A percentile compares a stretch with the other conserved stretches of the same genome.
These are phyloP conservation scores for Pseudoturritis turrita DNA, from an alignment of 345 rosid genomes.

Conservation along the genomic window DNA sequence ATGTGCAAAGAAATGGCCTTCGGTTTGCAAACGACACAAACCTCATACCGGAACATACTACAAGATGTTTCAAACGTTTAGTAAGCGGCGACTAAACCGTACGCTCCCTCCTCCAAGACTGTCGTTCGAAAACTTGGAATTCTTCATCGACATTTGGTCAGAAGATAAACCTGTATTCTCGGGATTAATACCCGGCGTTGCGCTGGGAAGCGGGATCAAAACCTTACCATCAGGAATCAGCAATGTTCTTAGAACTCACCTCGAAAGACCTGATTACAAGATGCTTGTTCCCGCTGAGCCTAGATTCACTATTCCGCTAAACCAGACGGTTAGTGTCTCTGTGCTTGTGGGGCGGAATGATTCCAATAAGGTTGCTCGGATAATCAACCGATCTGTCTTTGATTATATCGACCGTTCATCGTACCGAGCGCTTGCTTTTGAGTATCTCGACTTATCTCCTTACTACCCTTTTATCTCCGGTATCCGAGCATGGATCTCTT, in stretches of 20 bases:
- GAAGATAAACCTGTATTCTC: constrained; percentile 71
- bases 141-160: constrained; percentile 82
- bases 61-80: constrained; percentile 62
- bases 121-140: constrained; percentile 70
- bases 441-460: constrained; percentile 79
- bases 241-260: constrained; percentile 45
- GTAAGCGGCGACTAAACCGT: constrained; percentile 45
- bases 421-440: constrained; percentile 72
- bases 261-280: constrained; percentile 55
- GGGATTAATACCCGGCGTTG: constrained; percentile 64
- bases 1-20: constrained; percentile 92
- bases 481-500: constrained; percentile 79
- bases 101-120: constrained; percentile 67
- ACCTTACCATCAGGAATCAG: constrained; percentile 43
- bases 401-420: constrained; percentile 70
- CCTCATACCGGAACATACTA: constrained; percentile 65
- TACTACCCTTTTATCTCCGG: constrained; percentile 69
- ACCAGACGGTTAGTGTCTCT: constrained; percentile 60
- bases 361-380: constrained; percentile 60
- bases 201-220: constrained; percentile 54
- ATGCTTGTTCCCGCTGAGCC: constrained; percentile 80
- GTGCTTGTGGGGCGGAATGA: constrained; percentile 75
- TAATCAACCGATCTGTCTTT: constrained; percentile 59
- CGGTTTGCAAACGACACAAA: constrained; percentile 61
- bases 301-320: constrained; percentile 48